These are phyloP conservation scores for Rhipidocladum racemiflorum DNA, from an alignment of 176 grass and related monocot genomes.

Conservation along the genomic window DNA sequence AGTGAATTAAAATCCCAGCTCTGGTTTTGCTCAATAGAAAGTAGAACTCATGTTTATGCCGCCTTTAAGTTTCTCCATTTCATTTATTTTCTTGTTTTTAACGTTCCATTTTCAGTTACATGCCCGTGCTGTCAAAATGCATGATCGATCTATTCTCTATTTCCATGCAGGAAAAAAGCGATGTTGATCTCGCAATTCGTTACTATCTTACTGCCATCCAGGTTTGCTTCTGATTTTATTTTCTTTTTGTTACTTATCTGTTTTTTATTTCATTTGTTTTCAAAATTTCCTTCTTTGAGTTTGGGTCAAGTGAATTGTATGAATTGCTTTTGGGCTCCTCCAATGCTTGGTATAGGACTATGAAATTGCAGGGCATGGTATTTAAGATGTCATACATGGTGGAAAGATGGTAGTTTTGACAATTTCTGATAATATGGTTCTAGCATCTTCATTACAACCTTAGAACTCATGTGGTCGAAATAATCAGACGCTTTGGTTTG, in stretches of 20 bases:
- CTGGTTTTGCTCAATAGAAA: background rate
- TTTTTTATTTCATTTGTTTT: background rate
- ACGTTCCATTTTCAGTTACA: background rate
- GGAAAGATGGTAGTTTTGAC: background rate
- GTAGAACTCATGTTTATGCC: background rate
- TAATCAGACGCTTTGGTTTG: background rate
- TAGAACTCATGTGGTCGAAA: background rate
- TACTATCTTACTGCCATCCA: constrained; percentile 92
- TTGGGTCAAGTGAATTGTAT: background rate
- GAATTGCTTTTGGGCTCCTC: background rate
- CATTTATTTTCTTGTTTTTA: too few species aligned
- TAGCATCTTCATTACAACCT: background rate
- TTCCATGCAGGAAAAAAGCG: constrained; percentile 74
- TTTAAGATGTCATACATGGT: background rate
- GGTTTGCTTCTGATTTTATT: constrained; percentile 44
- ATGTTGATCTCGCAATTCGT: constrained; percentile 83
- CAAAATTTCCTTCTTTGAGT: background rate
- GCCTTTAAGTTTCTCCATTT: background rate
- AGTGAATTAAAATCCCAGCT: background rate
- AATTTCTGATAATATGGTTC: background rate
- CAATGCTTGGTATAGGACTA: background rate
- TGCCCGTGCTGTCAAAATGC: background rate
- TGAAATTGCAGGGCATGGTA: background rate
- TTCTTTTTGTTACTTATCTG: background rate
- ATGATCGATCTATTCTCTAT: constrained; percentile 4